Base-by-base conservation (phyloP, 2,329 filamentous ascomycete genomes). In the Colletotrichum gigasporum region DNA sequence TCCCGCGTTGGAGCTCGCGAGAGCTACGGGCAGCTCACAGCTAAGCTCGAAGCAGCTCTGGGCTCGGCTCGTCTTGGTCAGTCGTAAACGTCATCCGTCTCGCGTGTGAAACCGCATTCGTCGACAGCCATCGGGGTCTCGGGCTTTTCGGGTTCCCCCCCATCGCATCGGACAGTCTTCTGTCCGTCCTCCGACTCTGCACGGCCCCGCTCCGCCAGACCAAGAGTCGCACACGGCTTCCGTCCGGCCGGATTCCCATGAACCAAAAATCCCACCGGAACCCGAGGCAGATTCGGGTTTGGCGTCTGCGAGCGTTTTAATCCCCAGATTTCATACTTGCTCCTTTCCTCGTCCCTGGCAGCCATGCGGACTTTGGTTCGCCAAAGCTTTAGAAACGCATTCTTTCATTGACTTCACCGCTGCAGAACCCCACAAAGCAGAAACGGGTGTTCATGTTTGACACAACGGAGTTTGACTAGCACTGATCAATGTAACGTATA, bases 101-200 rank as follows among this genome's bases (percentile, higher is more conserved):
- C 28, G 50, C 28, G 18, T 61, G 9, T 62, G 62, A 64, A 64
- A 64, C 62, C 35, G 56, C 42, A 26, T 62, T 61, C 55, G 22
- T 61, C 48, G 20, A 56, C 7, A 12, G 30, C 42, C 34, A 61
- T 37, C 56, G 56, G 56, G 48, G 14, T 48, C 57, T 64, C 62
- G 62, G 62, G 56, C 16, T 64, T 53, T 20, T 53, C 20, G 32
- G 55, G 32, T 41, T 41, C 30, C 55, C 61, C 34, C 41, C 20
- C n/a, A 44, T 64, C 61, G 61, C n/a, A 44, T 64, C 61, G 61
- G 61, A 58, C 12, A 11, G 24, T 26, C 14, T 41, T 39, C 24
- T 47, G 39, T 24, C 60, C 55, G 55, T 11, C 16, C 32, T 26
- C 61, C 55, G 55, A 54, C 9, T n/a, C 4, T 3, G 55, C 60